Evolutionary conservation across 1,284 basidiomycete genomes (phyloP).

Genomic region (Naganishia liquefaciens): DNA sequence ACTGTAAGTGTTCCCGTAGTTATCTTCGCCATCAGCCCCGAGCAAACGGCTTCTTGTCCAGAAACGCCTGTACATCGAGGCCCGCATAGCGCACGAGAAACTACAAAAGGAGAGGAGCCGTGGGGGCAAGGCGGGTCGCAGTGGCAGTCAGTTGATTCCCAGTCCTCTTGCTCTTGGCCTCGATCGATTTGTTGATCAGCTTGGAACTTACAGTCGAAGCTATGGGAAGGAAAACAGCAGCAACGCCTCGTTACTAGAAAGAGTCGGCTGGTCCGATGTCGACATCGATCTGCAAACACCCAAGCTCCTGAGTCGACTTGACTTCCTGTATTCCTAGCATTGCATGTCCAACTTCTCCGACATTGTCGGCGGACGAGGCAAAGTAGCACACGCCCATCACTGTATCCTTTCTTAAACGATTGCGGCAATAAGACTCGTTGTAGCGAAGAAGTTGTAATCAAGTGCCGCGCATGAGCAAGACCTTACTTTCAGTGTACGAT

Average conservation of each 20-base stretch:
- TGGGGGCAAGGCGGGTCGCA: constrained; percentile 26
- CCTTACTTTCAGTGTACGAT: too few species aligned
- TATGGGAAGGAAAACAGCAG: constrained; percentile 23
- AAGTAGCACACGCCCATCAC: too few species aligned
- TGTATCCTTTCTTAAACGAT: too few species aligned
- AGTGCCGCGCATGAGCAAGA: too few species aligned
- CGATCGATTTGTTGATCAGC: neutral
- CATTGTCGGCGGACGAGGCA: neutral
- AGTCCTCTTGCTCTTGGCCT: neutral
- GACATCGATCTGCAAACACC: neutral
- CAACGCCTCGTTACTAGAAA: constrained; percentile 1
- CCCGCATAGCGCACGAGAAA: constrained; percentile 22
- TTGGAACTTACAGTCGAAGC: constrained; percentile 6
- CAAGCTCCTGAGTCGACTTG: neutral
- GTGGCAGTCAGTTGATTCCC: constrained; percentile 23
- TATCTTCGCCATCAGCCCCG: neutral
- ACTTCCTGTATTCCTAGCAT: constrained; percentile 2
- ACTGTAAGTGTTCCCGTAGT: constrained; percentile 2
- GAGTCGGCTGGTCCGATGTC: neutral
- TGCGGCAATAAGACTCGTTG: too few species aligned
- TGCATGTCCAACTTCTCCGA: neutral
- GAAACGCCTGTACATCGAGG: constrained; percentile 29
- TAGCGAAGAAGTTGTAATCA: too few species aligned
- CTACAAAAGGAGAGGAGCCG: constrained; percentile 19
- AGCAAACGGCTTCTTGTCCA: neutral